Percentiles rank a stretch among this genome's conserved stretches.
phyloP scores from a whole-genome alignment of 257 asterid species.

The Solanum ossicruentum region DNA sequence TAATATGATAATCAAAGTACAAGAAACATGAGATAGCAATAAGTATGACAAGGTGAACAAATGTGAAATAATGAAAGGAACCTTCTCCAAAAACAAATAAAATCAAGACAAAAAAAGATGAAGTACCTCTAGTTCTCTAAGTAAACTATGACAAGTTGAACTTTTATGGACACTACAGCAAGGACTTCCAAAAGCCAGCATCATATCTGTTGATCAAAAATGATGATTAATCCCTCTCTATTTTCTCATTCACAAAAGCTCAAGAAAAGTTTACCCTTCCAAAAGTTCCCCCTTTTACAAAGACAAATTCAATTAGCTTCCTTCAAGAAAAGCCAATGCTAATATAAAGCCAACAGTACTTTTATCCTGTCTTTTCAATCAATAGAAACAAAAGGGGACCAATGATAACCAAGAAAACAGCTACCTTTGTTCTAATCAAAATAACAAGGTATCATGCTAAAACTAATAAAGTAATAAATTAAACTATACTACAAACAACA shows the following conservation, averaged over 20 bases:
- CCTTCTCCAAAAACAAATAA: neutral
- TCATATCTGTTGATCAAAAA: neutral
- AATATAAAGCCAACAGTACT: neutral
- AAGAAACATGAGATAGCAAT: neutral
- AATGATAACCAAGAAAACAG: neutral
- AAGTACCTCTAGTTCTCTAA: constrained; percentile 1
- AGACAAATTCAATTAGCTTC: neutral
- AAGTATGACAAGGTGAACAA: no score
- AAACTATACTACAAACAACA: neutral
- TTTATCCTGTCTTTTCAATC: neutral
- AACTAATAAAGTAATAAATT: neutral
- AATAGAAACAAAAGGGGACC: neutral
- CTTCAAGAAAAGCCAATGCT: neutral
- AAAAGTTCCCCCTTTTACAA: neutral
- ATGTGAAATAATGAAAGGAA: neutral
- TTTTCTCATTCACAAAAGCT: neutral
- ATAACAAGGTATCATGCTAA: neutral
- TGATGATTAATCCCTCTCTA: neutral
- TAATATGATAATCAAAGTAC: neutral
- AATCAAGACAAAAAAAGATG: neutral
- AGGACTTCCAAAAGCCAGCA: neutral
- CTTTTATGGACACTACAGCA: neutral
- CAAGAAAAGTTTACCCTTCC: neutral
- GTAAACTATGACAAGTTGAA: neutral
- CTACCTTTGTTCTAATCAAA: neutral